Conservation (phyloP, 768 basidiomycete genomes). For the Gelatoporia subvermispora region DNA sequence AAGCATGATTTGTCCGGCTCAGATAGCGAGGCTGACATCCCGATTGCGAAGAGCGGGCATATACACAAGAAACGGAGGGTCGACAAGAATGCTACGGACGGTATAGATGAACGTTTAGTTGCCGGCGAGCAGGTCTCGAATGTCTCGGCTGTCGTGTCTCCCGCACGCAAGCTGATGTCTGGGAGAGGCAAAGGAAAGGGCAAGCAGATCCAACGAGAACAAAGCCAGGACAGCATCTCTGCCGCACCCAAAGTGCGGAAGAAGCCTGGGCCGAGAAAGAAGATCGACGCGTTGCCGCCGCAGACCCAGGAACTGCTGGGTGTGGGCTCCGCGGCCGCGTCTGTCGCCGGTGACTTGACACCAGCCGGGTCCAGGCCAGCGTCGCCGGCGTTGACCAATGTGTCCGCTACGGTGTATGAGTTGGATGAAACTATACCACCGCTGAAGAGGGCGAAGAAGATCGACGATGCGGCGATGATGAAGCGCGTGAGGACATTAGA, state of each 20-base stretch:
- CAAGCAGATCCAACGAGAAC: slow-evolving; percentile 45
- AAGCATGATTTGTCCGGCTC: slow-evolving; percentile 48
- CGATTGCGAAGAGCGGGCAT: slow-evolving; percentile 37
- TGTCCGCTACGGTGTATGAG: slow-evolving; percentile 63
- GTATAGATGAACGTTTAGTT: slow-evolving; percentile 44
- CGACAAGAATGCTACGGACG: slow-evolving; percentile 38
- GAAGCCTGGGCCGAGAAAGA: slow-evolving; percentile 54
- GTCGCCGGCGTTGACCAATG: slow-evolving; percentile 54
- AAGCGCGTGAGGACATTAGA: slow-evolving; percentile 76
- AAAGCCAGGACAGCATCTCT: slow-evolving; percentile 54
- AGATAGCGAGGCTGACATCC: slow-evolving; percentile 53
- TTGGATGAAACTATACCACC: slow-evolving; percentile 66
- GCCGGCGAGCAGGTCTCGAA: slow-evolving; percentile 32
- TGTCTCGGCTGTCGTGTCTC: slow-evolving; percentile 9
- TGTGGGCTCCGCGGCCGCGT: slow-evolving; percentile 45
- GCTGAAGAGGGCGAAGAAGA: slow-evolving; percentile 70
- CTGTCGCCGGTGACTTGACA: slow-evolving; percentile 64
- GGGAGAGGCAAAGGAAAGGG: slow-evolving; percentile 52
- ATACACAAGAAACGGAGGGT: slow-evolving; percentile 61
- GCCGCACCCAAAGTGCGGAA: slow-evolving; percentile 53
- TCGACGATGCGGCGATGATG: slow-evolving; percentile 65
- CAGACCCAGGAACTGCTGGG: slow-evolving; percentile 48
- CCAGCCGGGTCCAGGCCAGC: slow-evolving; percentile 65
- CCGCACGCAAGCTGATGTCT: slow-evolving; percentile 26
- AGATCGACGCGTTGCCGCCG: slow-evolving; percentile 41